These are phyloP conservation scores for Elsinoe arachidis DNA, from an alignment of 2,329 filamentous ascomycete genomes.

Conservation along the genomic window DNA sequence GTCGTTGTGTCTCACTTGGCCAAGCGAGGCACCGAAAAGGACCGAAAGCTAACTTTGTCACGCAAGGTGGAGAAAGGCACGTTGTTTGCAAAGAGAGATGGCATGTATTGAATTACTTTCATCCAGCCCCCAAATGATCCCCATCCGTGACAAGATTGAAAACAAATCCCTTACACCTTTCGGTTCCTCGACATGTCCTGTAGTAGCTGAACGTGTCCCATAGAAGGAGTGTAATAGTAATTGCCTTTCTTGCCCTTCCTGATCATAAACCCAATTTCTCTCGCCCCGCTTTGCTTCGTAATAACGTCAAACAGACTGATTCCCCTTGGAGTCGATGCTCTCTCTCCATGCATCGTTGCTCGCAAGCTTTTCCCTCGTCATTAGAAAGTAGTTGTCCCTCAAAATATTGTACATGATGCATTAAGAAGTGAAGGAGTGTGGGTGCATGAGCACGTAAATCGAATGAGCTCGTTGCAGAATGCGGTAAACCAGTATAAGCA, in stretches of 20 bases:
- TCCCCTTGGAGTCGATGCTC: neutral
- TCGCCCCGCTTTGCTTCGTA: neutral
- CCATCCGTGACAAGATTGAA: neutral
- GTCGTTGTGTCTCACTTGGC: neutral
- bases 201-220: neutral
- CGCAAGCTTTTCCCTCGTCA: neutral
- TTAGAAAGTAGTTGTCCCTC: conserved; percentile 6
- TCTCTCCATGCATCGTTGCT: neutral
- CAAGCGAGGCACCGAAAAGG: too few species aligned
- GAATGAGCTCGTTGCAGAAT: neutral
- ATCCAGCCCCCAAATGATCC: neutral
- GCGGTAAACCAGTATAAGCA: conserved; percentile 4
- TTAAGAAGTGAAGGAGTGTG: conserved; percentile 6
- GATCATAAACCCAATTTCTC: neutral
- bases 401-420: conserved; percentile 12
- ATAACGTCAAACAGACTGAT: conserved; percentile 3
- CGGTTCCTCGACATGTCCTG: neutral
- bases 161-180: neutral
- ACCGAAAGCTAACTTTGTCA: neutral
- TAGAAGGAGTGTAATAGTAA: neutral
- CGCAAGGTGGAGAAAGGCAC: neutral
- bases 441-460: conserved; percentile 9
- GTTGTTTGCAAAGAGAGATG: neutral
- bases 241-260: neutral
- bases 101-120: conserved; percentile 5